Evolutionary conservation across 768 basidiomycete species (phyloP).

Genomic region (Naganishia onofrii): DNA sequence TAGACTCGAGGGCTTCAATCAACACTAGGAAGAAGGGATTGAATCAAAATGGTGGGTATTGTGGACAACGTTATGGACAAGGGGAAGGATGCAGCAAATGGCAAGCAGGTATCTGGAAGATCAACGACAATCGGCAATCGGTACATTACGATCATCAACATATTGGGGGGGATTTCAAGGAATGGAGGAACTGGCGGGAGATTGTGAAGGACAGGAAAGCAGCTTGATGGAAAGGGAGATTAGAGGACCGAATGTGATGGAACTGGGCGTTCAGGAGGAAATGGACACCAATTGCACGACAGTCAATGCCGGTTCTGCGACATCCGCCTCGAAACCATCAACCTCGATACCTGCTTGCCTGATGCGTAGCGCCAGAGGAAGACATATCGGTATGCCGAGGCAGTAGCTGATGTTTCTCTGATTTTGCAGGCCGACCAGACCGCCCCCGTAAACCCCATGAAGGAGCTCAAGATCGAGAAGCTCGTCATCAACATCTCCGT

Average conservation of each 20-base stretch:
- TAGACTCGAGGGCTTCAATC: constrained; percentile 24
- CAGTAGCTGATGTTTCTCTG: not conserved
- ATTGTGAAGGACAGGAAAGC: not conserved
- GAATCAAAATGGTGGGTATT: constrained; percentile 24
- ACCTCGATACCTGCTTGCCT: constrained; percentile 10
- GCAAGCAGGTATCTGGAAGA: constrained; percentile 11
- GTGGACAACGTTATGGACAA: not conserved
- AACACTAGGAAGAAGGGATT: constrained; percentile 27
- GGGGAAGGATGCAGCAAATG: not conserved
- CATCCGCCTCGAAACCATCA: not conserved
- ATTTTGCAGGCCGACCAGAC: constrained; percentile 52
- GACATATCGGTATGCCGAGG: not conserved
- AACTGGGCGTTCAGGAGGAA: not conserved
- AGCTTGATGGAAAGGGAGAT: not conserved
- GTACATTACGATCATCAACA: not conserved
- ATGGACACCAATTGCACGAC: not conserved
- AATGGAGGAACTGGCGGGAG: not conserved
- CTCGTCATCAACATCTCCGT: constrained; percentile 99
- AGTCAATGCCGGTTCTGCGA: not conserved
- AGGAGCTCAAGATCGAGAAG: constrained; percentile 95
- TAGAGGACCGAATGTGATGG: not conserved
- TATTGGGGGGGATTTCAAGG: not conserved
- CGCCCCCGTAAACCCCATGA: constrained; percentile 73
- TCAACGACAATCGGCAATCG: not conserved
- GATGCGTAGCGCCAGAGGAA: not conserved